These are phyloP conservation scores for Eustoma russellianum DNA, from an alignment of 257 asterid species.

Conservation along the genomic window DNA sequence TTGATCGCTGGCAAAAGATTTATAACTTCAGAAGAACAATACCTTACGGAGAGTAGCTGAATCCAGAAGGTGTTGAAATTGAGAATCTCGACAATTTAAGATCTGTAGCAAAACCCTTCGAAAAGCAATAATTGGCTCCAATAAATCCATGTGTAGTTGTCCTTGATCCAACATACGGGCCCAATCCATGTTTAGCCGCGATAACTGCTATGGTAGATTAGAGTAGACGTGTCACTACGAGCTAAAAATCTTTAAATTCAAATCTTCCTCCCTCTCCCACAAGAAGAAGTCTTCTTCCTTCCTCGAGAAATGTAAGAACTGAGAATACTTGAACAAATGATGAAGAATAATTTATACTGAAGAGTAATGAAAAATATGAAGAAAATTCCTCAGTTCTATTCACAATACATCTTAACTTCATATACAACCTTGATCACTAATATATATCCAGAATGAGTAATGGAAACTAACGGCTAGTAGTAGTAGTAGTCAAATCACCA, in stretches of 20 bases:
- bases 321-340: too few relatives aligned
- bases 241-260: neutral
- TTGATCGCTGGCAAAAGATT: slow-evolving; percentile 2
- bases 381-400: too few relatives aligned
- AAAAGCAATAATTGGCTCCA: slow-evolving; percentile 93
- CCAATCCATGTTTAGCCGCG: slow-evolving; percentile 65
- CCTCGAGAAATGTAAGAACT: too few relatives aligned
- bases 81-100: slow-evolving; percentile 47
- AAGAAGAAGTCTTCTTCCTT: too few relatives aligned
- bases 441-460: too few relatives aligned
- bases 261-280: too few relatives aligned
- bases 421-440: too few relatives aligned
- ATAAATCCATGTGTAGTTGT: slow-evolving; percentile 82
- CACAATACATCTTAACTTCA: too few relatives aligned
- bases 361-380: too few relatives aligned
- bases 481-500: too few relatives aligned
- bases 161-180: slow-evolving; percentile 57
- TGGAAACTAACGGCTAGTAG: too few relatives aligned
- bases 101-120: slow-evolving; percentile 75
- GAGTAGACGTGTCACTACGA: slow-evolving; percentile 18
- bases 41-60: slow-evolving; percentile 97
- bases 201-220: slow-evolving; percentile 36
- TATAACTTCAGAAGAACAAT: slow-evolving; percentile 14
- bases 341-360: too few relatives aligned
- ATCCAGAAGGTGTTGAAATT: slow-evolving; percentile 67